A percentile compares a stretch with the other conserved stretches of the same genome.
These are phyloP conservation scores for Nitzschia inconspicua DNA, from an alignment of 108 stramenopile species.

Conservation along the genomic window DNA sequence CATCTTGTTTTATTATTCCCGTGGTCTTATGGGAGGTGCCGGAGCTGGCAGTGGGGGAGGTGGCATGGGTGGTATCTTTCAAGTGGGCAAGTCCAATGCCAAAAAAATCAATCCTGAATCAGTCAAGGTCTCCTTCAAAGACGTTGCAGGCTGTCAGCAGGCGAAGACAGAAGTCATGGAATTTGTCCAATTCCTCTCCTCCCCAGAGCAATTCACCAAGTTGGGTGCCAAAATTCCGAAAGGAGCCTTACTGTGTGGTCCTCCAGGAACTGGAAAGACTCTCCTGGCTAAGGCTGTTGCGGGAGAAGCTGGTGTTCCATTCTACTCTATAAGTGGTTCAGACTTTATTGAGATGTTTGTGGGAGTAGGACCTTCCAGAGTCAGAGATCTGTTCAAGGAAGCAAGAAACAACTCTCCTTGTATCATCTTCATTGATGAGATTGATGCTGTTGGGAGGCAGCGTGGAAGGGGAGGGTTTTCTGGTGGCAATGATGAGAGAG, in stretches of 20 bases:
- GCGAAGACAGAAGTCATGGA: slow-evolving; percentile 99
- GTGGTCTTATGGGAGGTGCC: slow-evolving; percentile 73
- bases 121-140: slow-evolving; percentile 86
- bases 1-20: slow-evolving; percentile 70
- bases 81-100: slow-evolving; percentile 84
- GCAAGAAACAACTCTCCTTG: slow-evolving; percentile 91
- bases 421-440: slow-evolving; percentile 98
- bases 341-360: slow-evolving; percentile 98
- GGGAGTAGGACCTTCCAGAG: slow-evolving; percentile 96
- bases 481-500: slow-evolving; percentile 94
- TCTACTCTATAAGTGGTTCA: slow-evolving; percentile 92
- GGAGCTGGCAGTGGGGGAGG: slow-evolving; percentile 61
- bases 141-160: slow-evolving; percentile 99
- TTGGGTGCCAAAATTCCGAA: slow-evolving; percentile 97
- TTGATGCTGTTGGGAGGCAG: slow-evolving; percentile 97
- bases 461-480: slow-evolving; percentile 86
- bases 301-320: slow-evolving; percentile 98
- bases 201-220: slow-evolving; percentile 71
- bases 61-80: slow-evolving; percentile 76
- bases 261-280: slow-evolving; percentile 96
- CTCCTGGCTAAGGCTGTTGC: slow-evolving; percentile 98
- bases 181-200: slow-evolving; percentile 74
- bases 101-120: slow-evolving; percentile 85
- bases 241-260: slow-evolving; percentile 92
- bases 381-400: slow-evolving; percentile 96